Evolutionary conservation across 1,139 yeast species (phyloP).

Genomic region (Suhomyces taliae): DNA sequence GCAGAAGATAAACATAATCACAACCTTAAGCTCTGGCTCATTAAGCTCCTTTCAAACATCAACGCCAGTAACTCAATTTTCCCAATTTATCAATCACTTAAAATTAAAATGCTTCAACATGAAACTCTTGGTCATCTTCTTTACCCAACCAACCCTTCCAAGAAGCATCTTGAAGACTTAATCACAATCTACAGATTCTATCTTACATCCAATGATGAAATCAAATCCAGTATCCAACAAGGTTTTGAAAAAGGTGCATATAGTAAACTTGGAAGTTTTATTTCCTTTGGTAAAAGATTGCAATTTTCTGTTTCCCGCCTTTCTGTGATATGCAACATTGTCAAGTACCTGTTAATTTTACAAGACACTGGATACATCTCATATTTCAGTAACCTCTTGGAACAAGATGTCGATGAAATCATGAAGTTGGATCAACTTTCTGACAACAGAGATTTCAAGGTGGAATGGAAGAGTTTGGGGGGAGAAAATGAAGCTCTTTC

Average conservation of each 20-base stretch:
- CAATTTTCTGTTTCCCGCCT: slow-evolving; percentile 39
- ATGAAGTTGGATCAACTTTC: slow-evolving; percentile 12
- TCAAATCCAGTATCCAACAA: slow-evolving; percentile 40
- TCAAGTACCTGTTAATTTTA: slow-evolving; percentile 37
- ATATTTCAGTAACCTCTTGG: slow-evolving; percentile 26
- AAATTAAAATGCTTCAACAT: slow-evolving; percentile 74
- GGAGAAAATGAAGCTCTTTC: not conserved
- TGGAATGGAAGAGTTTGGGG: slow-evolving; percentile 41
- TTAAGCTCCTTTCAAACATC: slow-evolving; percentile 59
- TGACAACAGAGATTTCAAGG: slow-evolving; percentile 54
- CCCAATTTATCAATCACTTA: slow-evolving; percentile 52
- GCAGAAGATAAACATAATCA: slow-evolving; percentile 62
- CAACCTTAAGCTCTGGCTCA: slow-evolving; percentile 67
- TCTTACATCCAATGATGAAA: slow-evolving; percentile 50
- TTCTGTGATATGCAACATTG: slow-evolving; percentile 32
- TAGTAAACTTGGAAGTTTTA: slow-evolving; percentile 62
- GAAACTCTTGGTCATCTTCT: slow-evolving; percentile 70
- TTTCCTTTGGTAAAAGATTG: slow-evolving; percentile 49
- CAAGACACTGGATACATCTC: slow-evolving; percentile 33
- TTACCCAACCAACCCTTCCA: slow-evolving; percentile 35
- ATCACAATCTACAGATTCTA: slow-evolving; percentile 46
- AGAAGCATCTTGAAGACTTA: slow-evolving; percentile 25
- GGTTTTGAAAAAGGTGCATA: slow-evolving; percentile 58
- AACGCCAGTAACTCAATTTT: slow-evolving; percentile 56
- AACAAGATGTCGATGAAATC: slow-evolving; percentile 5